A percentile compares a stretch with the other conserved stretches of the same genome.
Evolutionary conservation across 208 protist species (phyloP).

Genomic region (Porcisia deanei): DNA sequence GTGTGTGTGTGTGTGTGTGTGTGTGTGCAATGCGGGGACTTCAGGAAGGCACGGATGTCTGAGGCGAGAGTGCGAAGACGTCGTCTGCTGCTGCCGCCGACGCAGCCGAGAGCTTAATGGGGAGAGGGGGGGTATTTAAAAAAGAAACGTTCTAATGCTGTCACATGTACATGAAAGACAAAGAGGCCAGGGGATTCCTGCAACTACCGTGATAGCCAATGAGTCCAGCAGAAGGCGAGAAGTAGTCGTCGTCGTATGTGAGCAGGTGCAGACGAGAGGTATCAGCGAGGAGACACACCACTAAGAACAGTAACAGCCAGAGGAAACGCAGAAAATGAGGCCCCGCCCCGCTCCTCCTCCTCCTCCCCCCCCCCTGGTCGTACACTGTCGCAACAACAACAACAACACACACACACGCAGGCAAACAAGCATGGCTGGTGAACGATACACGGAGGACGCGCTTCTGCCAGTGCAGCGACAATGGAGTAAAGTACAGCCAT

Average conservation of each 20-base stretch:
- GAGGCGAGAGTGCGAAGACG: neutral
- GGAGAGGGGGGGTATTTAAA: no score
- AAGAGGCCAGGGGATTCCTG: neutral
- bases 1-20: neutral
- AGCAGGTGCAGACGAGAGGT: no score
- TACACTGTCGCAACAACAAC: neutral
- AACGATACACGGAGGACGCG: conserved; percentile 3
- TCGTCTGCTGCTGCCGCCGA: neutral
- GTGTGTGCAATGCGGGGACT: neutral
- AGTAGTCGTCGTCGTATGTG: neutral
- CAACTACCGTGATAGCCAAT: neutral
- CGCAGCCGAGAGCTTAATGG: neutral
- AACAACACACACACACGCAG: neutral
- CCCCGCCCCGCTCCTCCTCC: no score
- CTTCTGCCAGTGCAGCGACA: neutral
- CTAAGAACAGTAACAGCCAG: no score
- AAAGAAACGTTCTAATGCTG: neutral
- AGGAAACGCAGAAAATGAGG: no score
- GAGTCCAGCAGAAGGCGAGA: neutral
- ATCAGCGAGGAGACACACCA: no score
- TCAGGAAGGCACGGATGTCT: neutral
- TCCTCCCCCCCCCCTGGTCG: neutral
- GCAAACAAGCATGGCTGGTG: neutral
- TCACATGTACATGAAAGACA: conserved; percentile 2
- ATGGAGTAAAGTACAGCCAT: no score